These are phyloP conservation scores for Arctostaphylos glauca DNA, from an alignment of 148 eudicot species.

Conservation along the genomic window DNA sequence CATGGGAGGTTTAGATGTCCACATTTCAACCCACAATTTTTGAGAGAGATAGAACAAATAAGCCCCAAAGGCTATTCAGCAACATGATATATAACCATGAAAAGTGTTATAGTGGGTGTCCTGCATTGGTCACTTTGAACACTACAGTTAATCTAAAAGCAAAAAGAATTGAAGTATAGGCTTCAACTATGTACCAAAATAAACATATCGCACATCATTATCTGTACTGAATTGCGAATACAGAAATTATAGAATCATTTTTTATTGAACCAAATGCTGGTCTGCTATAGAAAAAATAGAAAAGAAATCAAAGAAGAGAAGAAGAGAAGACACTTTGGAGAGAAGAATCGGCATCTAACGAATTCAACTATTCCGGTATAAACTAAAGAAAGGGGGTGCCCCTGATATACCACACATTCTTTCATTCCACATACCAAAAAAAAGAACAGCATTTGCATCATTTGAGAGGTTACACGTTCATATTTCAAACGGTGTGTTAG, in stretches of 20 bases:
- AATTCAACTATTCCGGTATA: too few species aligned
- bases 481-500: not conserved
- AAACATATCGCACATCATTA: not conserved
- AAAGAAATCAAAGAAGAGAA: too few species aligned
- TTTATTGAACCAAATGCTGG: too few species aligned
- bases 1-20: not conserved
- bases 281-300: too few species aligned
- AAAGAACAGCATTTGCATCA: not conserved
- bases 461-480: not conserved
- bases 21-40: not conserved
- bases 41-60: not conserved
- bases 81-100: not conserved
- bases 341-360: too few species aligned
- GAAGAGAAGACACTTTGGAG: too few species aligned
- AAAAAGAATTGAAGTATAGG: not conserved
- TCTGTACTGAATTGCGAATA: too few species aligned
- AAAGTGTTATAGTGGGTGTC: slow-evolving; percentile 4
- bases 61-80: not conserved
- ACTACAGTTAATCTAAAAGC: not conserved
- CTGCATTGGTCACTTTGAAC: slow-evolving; percentile 5
- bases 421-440: not conserved
- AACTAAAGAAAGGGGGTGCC: too few species aligned
- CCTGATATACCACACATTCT: not conserved
- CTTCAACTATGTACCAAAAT: not conserved
- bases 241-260: too few species aligned